Base-by-base conservation (phyloP, 768 basidiomycete genomes). In the Trametes punicea region DNA sequence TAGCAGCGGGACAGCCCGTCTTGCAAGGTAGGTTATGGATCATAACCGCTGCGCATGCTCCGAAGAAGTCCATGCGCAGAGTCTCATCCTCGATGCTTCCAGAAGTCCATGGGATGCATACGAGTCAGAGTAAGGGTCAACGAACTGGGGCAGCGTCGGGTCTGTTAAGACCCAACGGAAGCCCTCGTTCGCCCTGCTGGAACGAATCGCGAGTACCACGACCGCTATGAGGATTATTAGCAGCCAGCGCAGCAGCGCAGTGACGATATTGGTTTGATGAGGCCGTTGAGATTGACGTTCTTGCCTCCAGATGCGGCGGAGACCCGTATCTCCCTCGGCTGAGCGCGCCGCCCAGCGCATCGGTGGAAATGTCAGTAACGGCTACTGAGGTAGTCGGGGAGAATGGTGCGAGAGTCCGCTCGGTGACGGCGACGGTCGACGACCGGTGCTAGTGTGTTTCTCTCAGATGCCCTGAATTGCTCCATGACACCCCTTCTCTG, bases 231-330 rank as follows among this genome's bases (percentile, higher is more conserved):
- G 47, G 13, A 56, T 39, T 6, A 50, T 29, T 4, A 56, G 38
- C 26, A 31, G 20, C 2, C 31, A 47, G 20, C n/a, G 39, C 38
- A 56, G n/a, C 18, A 51, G 27, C 27, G 39, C 46, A 15, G 51
- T 44, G 38, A 56, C 48, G 48, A 51, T 56, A 30, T 44, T 48
- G 9, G 23, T 30, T 26, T 46, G 8, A 25, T 46, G 15, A 55
- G 54, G 46, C 46, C 38, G 33, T 31, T 15, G 23, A 55, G 31
- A 21, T 55, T 45, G 20, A 51, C 26, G 27, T 20, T 9, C n/a
- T 21, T 31, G 29, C 18, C 16, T 9, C 30, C 46, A 1, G 42
- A 23, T 1, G 2, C n/a, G 23, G 42, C 13, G 1, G 9, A 9
- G 8, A 34, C n/a, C 46, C 30, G 20, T 33, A 11, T 16, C 46